Evolutionary conservation across 2,329 filamentous ascomycete species (phyloP).

Genomic region (Fusarium algeriense): DNA sequence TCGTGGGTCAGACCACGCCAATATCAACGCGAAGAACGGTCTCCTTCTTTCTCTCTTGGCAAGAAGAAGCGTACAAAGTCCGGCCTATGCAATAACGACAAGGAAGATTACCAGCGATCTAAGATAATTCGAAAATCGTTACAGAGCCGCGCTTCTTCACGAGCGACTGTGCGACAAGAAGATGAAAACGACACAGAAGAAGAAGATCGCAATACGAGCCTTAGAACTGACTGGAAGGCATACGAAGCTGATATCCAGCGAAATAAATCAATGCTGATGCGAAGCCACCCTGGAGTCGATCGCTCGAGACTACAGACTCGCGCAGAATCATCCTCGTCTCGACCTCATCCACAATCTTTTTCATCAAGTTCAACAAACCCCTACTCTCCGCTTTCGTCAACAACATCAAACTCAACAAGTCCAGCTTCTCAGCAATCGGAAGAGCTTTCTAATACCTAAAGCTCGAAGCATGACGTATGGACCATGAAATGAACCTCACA

Average conservation of each 20-base stretch:
- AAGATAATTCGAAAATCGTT: constrained; percentile 61
- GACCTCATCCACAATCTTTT: constrained; percentile 29
- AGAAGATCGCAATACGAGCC: constrained; percentile 32
- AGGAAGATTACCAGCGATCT: constrained; percentile 55
- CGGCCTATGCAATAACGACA: constrained; percentile 31
- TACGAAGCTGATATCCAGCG: constrained; percentile 54
- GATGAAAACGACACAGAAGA: constrained; percentile 36
- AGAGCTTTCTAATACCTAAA: constrained; percentile 20
- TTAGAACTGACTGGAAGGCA: constrained; percentile 55
- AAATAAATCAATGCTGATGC: constrained; percentile 47
- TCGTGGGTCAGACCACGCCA: constrained; percentile 44
- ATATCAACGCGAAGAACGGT: constrained; percentile 23
- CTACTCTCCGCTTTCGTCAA: constrained; percentile 27
- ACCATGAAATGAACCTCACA: not conserved
- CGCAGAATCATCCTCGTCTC: constrained; percentile 24
- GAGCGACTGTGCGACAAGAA: constrained; percentile 20
- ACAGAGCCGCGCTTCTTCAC: constrained; percentile 48
- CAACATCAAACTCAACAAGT: constrained; percentile 20
- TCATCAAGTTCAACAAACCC: constrained; percentile 35
- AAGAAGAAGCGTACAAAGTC: constrained; percentile 41
- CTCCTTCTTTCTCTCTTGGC: constrained; percentile 35
- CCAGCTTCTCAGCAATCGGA: constrained; percentile 27
- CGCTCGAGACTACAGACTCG: constrained; percentile 25
- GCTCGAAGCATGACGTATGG: not conserved
- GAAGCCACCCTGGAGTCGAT: constrained; percentile 48